These are phyloP conservation scores for Comarum palustre DNA, from an alignment of 306 rosid species.

Conservation along the genomic window DNA sequence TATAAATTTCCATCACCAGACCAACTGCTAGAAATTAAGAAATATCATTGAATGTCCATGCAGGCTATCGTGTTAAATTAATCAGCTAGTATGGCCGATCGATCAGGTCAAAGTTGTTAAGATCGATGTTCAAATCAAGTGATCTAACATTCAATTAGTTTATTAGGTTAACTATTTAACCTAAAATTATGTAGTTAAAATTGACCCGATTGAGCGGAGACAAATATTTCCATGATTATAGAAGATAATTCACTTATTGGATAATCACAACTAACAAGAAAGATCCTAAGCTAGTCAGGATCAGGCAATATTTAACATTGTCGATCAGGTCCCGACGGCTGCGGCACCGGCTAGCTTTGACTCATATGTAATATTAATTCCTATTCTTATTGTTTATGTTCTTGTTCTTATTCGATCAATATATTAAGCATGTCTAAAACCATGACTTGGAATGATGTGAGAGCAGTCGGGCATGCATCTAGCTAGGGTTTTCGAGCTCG, in stretches of 20 bases:
- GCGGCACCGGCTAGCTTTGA: constrained; percentile 13
- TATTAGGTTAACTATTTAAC: too few species aligned
- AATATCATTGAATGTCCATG: neutral
- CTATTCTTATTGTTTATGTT: neutral
- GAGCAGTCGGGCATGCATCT: neutral
- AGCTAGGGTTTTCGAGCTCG: neutral
- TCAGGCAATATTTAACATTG: neutral
- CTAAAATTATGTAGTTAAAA: too few species aligned
- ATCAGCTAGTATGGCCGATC: too few species aligned
- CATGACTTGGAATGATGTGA: neutral
- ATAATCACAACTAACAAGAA: neutral
- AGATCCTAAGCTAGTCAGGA: neutral
- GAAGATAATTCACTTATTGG: neutral
- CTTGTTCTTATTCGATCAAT: neutral
- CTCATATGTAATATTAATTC: neutral
- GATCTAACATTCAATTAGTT: too few species aligned
- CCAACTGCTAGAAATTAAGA: neutral
- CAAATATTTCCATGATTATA: neutral
- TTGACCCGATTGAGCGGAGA: neutral
- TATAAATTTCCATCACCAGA: neutral
- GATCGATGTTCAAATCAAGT: neutral
- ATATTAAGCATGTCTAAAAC: neutral
- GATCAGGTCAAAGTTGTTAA: neutral
- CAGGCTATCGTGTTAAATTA: too few species aligned
- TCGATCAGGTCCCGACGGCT: constrained; percentile 10